Conservation (phyloP, 2,329 filamentous ascomycete species). For the Calonectria naviculata region DNA sequence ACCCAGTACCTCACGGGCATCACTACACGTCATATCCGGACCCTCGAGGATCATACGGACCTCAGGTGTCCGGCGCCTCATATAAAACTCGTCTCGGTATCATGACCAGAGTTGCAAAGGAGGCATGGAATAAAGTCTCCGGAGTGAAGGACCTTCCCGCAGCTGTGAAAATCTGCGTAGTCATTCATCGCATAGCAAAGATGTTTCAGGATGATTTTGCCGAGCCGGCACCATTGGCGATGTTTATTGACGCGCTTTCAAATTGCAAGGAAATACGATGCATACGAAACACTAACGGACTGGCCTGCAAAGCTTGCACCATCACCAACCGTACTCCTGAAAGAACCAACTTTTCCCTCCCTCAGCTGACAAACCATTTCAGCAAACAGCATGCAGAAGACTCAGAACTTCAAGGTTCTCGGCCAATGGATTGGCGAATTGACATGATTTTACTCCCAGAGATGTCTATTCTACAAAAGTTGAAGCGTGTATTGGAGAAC, state of each 20-base stretch:
- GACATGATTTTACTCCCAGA: slow-evolving; percentile 59
- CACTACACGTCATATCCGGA: slow-evolving; percentile 18
- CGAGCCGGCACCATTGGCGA: slow-evolving; percentile 65
- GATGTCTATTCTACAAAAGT: slow-evolving; percentile 41
- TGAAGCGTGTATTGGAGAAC: slow-evolving; percentile 42
- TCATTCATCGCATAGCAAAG: slow-evolving; percentile 71
- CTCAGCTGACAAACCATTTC: slow-evolving; percentile 70
- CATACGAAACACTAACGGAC: slow-evolving; percentile 63
- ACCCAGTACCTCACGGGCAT: slow-evolving; percentile 1
- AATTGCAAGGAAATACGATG: slow-evolving; percentile 67
- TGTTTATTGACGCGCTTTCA: slow-evolving; percentile 70
- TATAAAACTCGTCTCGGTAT: slow-evolving; percentile 62
- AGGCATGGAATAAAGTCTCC: slow-evolving; percentile 71
- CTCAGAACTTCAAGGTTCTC: slow-evolving; percentile 27
- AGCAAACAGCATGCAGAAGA: slow-evolving; percentile 55
- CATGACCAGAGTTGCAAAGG: slow-evolving; percentile 65
- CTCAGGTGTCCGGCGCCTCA: slow-evolving; percentile 17
- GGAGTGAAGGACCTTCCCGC: slow-evolving; percentile 71
- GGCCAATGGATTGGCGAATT: slow-evolving; percentile 54
- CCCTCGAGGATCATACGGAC: slow-evolving; percentile 1
- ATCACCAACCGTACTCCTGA: slow-evolving; percentile 48
- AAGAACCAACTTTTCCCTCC: slow-evolving; percentile 61
- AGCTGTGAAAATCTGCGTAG: slow-evolving; percentile 70
- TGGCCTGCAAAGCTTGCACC: slow-evolving; percentile 67
- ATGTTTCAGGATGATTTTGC: slow-evolving; percentile 68